Evolutionary conservation across 257 asterid species (phyloP), one percentile per base, ranked within the genome.

Genomic region (Plantago elongata): DNA sequence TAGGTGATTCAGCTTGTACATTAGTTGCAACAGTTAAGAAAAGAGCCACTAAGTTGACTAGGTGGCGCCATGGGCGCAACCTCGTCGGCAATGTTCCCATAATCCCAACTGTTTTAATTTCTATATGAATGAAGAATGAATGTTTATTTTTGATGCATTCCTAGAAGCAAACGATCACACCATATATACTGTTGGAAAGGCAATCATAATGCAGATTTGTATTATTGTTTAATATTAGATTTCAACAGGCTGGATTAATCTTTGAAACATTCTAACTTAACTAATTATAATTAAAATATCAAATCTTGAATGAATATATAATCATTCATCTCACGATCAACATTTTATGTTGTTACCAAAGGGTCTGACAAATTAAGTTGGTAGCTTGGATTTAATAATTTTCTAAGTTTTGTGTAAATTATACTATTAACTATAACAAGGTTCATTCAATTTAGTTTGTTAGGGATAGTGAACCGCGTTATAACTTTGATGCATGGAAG

Each of bases 51-150:
- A 12, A 48, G 16, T 27, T 61, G 13, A 56, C 61, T 11, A 69
- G 54, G 74, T 40, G 42, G 69, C 54, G 61, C 65, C 69, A 48
- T 5, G 38, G 54, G 54, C 65, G 54, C 72, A 11, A 67, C 66
- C 61, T 59, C 37, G 9, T 34, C n/a, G 27, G 27, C 27, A 13
- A n/a, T 8, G 54, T 54, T 17, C 38, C 59, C 74, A 68, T 68
- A 29, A 45, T 60, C 42, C 6, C 22, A 44, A 17, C 43, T 34
- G 14, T n/a, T 6, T 29, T 38, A 7, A 22, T 45, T 12, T 3
- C 2, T 3, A 44, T 12, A 54, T n/a, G 12, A 22, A 54, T 54
- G 15, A 34, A 17, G 55, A 60, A 43, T 5, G 15, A 38, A 59
- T 14, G 11, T 57, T 66, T 45, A 58, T 56, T 52, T 59, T 52